Evolutionary conservation across 306 rosid genomes (phyloP).

Genomic region (Pachyrhizus erosus): DNA sequence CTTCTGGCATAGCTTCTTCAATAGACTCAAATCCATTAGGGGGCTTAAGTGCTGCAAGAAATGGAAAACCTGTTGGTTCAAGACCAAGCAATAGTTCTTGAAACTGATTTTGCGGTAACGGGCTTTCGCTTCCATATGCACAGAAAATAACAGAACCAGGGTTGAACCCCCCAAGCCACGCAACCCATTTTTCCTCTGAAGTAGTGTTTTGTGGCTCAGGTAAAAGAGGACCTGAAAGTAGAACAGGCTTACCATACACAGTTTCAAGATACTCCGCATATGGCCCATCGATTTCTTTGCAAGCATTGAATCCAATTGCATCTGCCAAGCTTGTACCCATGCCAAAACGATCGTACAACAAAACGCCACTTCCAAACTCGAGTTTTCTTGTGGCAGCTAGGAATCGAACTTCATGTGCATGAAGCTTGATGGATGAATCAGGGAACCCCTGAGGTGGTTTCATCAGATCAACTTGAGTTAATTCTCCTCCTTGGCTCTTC

Average conservation of each 20-base stretch:
- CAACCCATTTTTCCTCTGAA: slow-evolving; percentile 39
- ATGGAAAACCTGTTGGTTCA: slow-evolving; percentile 27
- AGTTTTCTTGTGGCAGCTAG: background rate
- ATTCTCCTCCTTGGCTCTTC: background rate
- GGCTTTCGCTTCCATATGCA: slow-evolving; percentile 41
- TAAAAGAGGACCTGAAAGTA: slow-evolving; percentile 44
- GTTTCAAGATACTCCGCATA: slow-evolving; percentile 34
- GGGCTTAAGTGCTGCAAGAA: too few species aligned
- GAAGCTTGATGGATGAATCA: too few species aligned
- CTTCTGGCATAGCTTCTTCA: slow-evolving; percentile 42
- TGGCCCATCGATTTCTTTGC: slow-evolving; percentile 39
- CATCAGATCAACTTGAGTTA: slow-evolving; percentile 29
- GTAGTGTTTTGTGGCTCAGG: background rate
- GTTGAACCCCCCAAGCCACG: slow-evolving; percentile 39
- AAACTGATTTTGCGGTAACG: slow-evolving; percentile 1
- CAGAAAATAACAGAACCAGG: slow-evolving; percentile 32
- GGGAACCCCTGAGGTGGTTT: too few species aligned
- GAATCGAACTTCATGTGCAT: too few species aligned
- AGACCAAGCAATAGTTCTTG: slow-evolving; percentile 43
- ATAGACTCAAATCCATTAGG: slow-evolving; percentile 14
- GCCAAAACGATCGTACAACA: background rate
- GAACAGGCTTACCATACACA: slow-evolving; percentile 13
- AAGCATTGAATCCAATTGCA: slow-evolving; percentile 41
- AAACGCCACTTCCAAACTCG: slow-evolving; percentile 29
- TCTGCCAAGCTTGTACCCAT: background rate